Evolutionary conservation across 805 yeast species (phyloP), one percentile per base, ranked within the genome.

Genomic region (Myxozyma neglecta): DNA sequence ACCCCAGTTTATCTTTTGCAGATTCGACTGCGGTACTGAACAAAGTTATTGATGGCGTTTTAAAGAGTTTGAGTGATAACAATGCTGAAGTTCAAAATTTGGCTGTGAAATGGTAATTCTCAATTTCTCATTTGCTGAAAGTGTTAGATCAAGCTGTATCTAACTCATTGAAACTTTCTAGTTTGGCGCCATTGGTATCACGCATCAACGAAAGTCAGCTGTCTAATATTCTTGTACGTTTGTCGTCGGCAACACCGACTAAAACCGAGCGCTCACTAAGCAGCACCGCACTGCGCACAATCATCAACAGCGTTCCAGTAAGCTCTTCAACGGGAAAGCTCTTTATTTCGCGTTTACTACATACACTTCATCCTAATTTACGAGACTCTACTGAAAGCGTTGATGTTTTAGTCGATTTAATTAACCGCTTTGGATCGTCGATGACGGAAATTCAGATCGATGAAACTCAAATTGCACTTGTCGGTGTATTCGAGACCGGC

Each of bases 71-170:
- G 29, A 77, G 80, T 13, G 96, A 89, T 70, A 78, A 80, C 51
- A 84, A 84, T 66, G 76, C 89, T 5, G 92, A 88, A 66, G 92
- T 89, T 0, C 89, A 88, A 70, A 85, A 83, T 67, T 89, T 86
- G 71, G 87, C 94, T 0, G 82, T 88, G 51, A 83, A 83, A 64
- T 81, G 87, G 18, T 80, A 81, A 59, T 79, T 76, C 51, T 40
- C 48, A n/a, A 20, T 18, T 24, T 16, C n/a, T n/a, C 16, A 37
- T 9, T 16, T 32, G 44, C 10, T 29, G 24, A 13, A 8, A 2
- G n/a, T 42, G 20, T 9, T 42, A 20, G 16, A 16, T 45, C 20
- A 6, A 53, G 13, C 24, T 43, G 37, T 13, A 20, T 3, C 42
- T 36, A 20, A 29, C 34, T 43, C 20, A 29, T 44, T 37, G 16